A percentile compares a stretch with the other conserved stretches of the same genome.
These are phyloP conservation scores for Cryptococcus sp. DNA, from an alignment of 1,284 basidiomycete species.

Conservation along the genomic window DNA sequence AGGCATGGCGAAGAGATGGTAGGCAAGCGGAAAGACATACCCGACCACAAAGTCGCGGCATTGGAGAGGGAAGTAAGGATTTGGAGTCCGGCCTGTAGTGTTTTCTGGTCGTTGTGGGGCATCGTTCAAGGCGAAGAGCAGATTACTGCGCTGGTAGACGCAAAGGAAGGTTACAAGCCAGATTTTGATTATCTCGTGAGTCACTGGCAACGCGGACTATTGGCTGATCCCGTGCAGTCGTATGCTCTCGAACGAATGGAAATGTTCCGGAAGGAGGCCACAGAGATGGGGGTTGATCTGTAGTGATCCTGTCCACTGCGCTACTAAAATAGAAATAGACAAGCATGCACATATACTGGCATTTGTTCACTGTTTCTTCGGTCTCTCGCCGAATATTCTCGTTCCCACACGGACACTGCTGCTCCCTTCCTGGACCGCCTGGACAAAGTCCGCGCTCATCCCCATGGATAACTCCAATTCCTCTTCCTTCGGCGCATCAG, in stretches of 20 bases:
- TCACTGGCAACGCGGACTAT: neutral
- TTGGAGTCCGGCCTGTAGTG: constrained; percentile 86
- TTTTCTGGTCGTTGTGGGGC: constrained; percentile 90
- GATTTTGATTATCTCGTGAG: constrained; percentile 54
- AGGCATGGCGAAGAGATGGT: constrained; percentile 38
- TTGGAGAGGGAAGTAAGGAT: constrained; percentile 75
- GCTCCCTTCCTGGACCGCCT: constrained; percentile 79
- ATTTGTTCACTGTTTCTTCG: constrained; percentile 55
- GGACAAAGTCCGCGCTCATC: constrained; percentile 94
- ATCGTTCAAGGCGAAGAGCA: constrained; percentile 84
- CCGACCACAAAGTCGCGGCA: constrained; percentile 40
- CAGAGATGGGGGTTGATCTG: constrained; percentile 36
- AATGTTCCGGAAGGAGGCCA: constrained; percentile 51
- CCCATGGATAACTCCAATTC: constrained; percentile 88
- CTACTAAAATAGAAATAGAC: neutral
- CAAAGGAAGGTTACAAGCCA: constrained; percentile 29
- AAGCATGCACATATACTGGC: neutral
- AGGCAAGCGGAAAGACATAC: constrained; percentile 36
- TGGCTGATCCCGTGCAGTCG: constrained; percentile 24
- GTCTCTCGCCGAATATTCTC: constrained; percentile 79
- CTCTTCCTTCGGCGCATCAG: constrained; percentile 43
- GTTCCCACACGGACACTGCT: constrained; percentile 90
- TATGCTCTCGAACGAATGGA: constrained; percentile 51
- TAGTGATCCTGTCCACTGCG: neutral
- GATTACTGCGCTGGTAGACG: constrained; percentile 60